Conservation (phyloP, 1,284 basidiomycete species). For the Leccinum proximum region DNA sequence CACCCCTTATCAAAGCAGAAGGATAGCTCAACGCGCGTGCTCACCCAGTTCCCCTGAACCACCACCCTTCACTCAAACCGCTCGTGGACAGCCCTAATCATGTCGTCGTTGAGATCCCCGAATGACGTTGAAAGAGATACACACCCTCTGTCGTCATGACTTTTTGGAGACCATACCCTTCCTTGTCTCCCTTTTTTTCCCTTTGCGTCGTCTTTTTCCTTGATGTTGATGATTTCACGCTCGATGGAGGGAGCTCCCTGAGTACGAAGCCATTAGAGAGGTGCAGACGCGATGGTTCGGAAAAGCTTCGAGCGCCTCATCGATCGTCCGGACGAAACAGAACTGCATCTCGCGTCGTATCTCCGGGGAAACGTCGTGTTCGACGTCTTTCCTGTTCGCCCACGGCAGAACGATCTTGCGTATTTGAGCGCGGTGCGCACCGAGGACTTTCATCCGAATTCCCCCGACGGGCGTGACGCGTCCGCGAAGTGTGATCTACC, state of each 20-base stretch:
- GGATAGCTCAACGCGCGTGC: slow-evolving; percentile 19
- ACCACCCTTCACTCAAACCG: slow-evolving; percentile 82
- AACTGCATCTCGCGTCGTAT: slow-evolving; percentile 75
- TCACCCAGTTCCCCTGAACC: slow-evolving; percentile 90
- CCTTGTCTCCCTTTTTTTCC: slow-evolving; percentile 82
- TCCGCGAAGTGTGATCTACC: slow-evolving; percentile 72
- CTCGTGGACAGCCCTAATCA: slow-evolving; percentile 83
- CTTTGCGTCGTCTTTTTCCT: slow-evolving; percentile 73
- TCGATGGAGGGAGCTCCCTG: slow-evolving; percentile 85
- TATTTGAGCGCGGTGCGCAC: slow-evolving; percentile 81
- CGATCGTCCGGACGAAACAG: slow-evolving; percentile 74
- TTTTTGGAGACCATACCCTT: slow-evolving; percentile 96
- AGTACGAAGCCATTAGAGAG: neutral
- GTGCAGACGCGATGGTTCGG: neutral
- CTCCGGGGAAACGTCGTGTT: slow-evolving; percentile 75
- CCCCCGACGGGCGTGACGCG: slow-evolving; percentile 82
- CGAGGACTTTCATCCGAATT: slow-evolving; percentile 61
- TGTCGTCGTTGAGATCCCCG: neutral
- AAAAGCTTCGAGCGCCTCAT: slow-evolving; percentile 70
- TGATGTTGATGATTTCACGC: slow-evolving; percentile 91
- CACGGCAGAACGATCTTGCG: slow-evolving; percentile 80
- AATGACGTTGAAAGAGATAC: slow-evolving; percentile 13
- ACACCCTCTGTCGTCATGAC: slow-evolving; percentile 97
- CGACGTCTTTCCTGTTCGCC: slow-evolving; percentile 83
- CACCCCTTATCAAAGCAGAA: neutral